Evolutionary conservation across 2,329 filamentous ascomycete genomes (phyloP).

Genomic region (Microsporum canis): DNA sequence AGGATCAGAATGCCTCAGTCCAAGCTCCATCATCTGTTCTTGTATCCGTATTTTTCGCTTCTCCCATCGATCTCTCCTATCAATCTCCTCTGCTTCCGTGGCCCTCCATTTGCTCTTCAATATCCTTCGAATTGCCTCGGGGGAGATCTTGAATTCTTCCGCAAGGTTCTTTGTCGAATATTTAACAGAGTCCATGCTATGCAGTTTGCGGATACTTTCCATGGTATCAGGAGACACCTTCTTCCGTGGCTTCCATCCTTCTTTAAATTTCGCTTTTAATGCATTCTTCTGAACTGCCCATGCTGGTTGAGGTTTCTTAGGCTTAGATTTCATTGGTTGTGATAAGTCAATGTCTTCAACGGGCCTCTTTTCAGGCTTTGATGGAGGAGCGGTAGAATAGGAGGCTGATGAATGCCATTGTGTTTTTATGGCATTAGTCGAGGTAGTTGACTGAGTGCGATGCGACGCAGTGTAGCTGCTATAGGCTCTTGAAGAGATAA

Average conservation of each 20-base stretch:
- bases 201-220: slow-evolving; percentile 74
- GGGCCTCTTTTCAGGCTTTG: background rate
- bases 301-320: slow-evolving; percentile 31
- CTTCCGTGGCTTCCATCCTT: slow-evolving; percentile 69
- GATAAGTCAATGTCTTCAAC: background rate
- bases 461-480: background rate
- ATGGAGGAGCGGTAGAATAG: background rate
- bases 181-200: slow-evolving; percentile 61
- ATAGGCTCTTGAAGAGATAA: background rate
- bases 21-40: slow-evolving; percentile 38
- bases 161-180: slow-evolving; percentile 68
- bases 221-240: slow-evolving; percentile 83
- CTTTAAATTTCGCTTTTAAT: slow-evolving; percentile 65
- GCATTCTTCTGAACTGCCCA: slow-evolving; percentile 72
- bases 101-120: slow-evolving; percentile 48
- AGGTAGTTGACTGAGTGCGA: too few species aligned
- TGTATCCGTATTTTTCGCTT: slow-evolving; percentile 36
- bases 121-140: slow-evolving; percentile 79
- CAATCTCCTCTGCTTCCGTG: slow-evolving; percentile 28
- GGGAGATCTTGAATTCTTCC: slow-evolving; percentile 69
- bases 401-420: background rate
- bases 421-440: background rate
- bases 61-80: slow-evolving; percentile 35
- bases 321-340: slow-evolving; percentile 10
- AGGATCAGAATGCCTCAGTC: slow-evolving; percentile 35